A percentile compares a stretch with the other conserved stretches of the same genome.
phyloP scores from a whole-genome alignment of 2,329 filamentous ascomycete genomes.

The Alternaria viburni region DNA sequence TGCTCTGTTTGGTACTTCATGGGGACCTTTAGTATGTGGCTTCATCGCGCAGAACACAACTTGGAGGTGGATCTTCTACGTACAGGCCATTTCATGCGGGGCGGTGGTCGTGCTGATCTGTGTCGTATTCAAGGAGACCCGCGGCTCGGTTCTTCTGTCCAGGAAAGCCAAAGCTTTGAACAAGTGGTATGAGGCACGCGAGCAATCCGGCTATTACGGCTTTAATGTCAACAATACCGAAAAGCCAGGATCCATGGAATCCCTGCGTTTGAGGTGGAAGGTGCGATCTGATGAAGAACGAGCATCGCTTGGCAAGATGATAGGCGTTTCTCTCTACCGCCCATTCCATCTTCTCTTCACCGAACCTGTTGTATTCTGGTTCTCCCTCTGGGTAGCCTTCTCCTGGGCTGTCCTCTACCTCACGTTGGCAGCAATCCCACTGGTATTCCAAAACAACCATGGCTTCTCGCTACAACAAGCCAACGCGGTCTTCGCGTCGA shows the following conservation, averaged over 20 bases:
- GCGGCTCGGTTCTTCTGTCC: constrained; percentile 79
- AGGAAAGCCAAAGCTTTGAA: constrained; percentile 78
- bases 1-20: constrained; percentile 78
- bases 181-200: constrained; percentile 76
- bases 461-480: constrained; percentile 70
- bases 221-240: constrained; percentile 53
- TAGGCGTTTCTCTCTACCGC: constrained; percentile 74
- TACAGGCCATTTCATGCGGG: constrained; percentile 75
- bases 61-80: constrained; percentile 91
- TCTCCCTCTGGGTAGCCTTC: constrained; percentile 89
- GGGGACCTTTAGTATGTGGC: constrained; percentile 75
- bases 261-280: constrained; percentile 75
- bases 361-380: constrained; percentile 82
- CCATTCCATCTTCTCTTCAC: constrained; percentile 80
- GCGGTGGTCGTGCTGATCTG: constrained; percentile 69
- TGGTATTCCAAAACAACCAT: constrained; percentile 74
- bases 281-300: constrained; percentile 80
- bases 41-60: constrained; percentile 69
- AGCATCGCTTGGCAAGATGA: constrained; percentile 70
- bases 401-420: constrained; percentile 89
- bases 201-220: constrained; percentile 67
- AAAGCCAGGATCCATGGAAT: constrained; percentile 36
- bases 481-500: constrained; percentile 75
- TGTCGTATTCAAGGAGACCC: constrained; percentile 79
- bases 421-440: constrained; percentile 79